Base-by-base conservation (phyloP, 1,139 yeast genomes). In the Lodderomyces jiufengensis region DNA sequence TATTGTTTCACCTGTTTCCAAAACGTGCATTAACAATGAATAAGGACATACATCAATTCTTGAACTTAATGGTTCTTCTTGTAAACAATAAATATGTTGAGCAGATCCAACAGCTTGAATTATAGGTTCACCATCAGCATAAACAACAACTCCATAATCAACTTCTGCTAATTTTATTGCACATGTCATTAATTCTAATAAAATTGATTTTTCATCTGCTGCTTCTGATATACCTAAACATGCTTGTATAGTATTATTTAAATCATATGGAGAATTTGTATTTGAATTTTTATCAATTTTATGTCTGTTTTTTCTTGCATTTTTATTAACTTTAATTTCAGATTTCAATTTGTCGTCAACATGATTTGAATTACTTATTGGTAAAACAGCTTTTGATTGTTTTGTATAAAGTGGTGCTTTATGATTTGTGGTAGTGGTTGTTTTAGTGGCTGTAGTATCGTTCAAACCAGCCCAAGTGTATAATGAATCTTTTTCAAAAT, bases 171-270 rank as follows among this genome's bases (percentile, higher is more conserved):
- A 64, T 33, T 52, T 45, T 27, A 73, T 59, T 2, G 73, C 59
- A 40, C 71, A 67, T 36, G 64, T 61, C 1, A 74, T 54, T 22
- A 76, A 49, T 35, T 61, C 69, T 32, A 56, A 50, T 3, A 68
- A 54, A 37, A 74, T 72, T 3, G 65, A 50, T 7, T 59, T 62
- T 34, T 60, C 56, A 37, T 66, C 66, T 10, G 66, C 59, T 3
- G 76, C 66, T 45, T 73, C 78, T 0, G 78, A 67, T 23, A 76
- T 73, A 23, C 67, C 66, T 22, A 74, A 55, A 46, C 79, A 73
- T 3, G 76, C 67, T 41, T 64, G 63, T 34, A 69, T 59, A 0
- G 70, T 69, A 11, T 49, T 50, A 15, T 54, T 55, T 33, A 59
- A 45, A 24, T 55, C 59, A 16, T 28, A 33, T 8, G 39, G 20